Evolutionary conservation across 495 filamentous ascomycete genomes (phyloP), one percentile per base, ranked within the genome.

Genomic region (Pseudoneurospora amorphoporcata): DNA sequence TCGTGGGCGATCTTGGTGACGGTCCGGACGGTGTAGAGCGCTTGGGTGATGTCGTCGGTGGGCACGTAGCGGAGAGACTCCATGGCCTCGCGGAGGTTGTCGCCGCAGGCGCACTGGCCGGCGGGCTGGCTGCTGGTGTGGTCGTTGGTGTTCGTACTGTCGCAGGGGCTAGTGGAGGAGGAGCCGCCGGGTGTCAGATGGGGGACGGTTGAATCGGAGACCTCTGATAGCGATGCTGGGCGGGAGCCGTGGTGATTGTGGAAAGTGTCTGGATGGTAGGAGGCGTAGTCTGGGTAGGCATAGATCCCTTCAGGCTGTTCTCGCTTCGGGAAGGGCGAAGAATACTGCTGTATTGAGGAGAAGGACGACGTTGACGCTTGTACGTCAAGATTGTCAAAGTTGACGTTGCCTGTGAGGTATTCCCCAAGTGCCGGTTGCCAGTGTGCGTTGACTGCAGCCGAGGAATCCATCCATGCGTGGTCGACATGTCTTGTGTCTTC

Each of bases 1-100:
- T 87, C 80, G 72, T 87, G 84, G 1, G 89, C 89, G 8, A 85
- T 85, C 71, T 81, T 80, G 8, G 88, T 83, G 10, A 87, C 88
- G 43, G 84, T 82, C n/a, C 88, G 88, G 38, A 90, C 82, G 6
- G 88, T 86, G 23, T 80, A 83, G 70, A 92, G 77, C 9, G 88
- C 84, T 3, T 76, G 23, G 23, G 74, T 76, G 39, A 86, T 80
- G 4, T 82, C 80, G 4, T 82, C 80, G 10, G 68, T 75, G 37
- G 86, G 85, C 19, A 86, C 77, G 17, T 75, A 74, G 39, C 84
- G 84, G 73, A 88, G 82, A 3, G 83, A 81, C 39, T 82, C 77
- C 8, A 88, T 74, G 12, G 86, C 81, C 1, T 82, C 77, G 73
- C 83, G 86, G 58, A 88, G 79, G 3, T 75, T 76, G 2, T 79